A percentile compares a stretch with the other conserved stretches of the same genome.
phyloP scores from a whole-genome alignment of 2,329 filamentous ascomycete species.

The Ophiocordyceps polyrhachis-furcata region DNA sequence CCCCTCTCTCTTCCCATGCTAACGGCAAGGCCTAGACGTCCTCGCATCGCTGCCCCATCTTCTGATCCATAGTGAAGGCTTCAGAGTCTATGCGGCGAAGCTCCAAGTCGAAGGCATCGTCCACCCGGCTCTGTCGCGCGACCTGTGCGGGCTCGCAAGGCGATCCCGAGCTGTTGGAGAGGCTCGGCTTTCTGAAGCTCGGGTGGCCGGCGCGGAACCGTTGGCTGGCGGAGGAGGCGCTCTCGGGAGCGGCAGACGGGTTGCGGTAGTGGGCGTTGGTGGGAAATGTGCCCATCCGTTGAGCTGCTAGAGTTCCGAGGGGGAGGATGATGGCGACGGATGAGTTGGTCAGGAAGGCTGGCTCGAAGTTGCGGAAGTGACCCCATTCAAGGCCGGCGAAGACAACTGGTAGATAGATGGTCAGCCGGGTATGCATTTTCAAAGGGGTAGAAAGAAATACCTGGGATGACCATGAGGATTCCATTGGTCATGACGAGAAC shows the following conservation, averaged over 20 bases:
- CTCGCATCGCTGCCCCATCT: conserved; percentile 13
- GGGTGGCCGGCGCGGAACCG: background rate
- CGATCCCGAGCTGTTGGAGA: conserved; percentile 4
- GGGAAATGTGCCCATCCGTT: conserved; percentile 18
- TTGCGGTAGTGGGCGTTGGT: conserved; percentile 5
- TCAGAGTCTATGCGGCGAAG: conserved; percentile 12
- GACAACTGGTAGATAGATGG: conserved; percentile 18
- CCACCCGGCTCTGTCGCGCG: background rate
- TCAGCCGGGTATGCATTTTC: no score
- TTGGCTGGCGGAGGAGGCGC: background rate
- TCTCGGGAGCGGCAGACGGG: conserved; percentile 4
- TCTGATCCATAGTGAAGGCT: conserved; percentile 6
- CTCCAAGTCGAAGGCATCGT: conserved; percentile 14
- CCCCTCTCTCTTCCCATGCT: background rate
- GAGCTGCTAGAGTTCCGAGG: conserved; percentile 31
- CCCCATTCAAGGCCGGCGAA: conserved; percentile 30
- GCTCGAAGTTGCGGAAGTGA: conserved; percentile 24
- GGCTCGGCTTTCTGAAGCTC: conserved; percentile 5
- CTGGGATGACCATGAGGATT: conserved; percentile 35
- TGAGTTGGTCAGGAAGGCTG: conserved; percentile 28
- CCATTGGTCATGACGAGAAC: conserved; percentile 36
- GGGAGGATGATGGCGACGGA: conserved; percentile 32
- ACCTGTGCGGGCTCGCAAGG: conserved; percentile 3
- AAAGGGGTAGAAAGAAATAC: conserved; percentile 14
- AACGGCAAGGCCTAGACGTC: conserved; percentile 8